Percentiles rank a stretch among this genome's conserved stretches.
Conservation (phyloP, 495 filamentous ascomycete genomes). For the Peziza echinospora region DNA sequence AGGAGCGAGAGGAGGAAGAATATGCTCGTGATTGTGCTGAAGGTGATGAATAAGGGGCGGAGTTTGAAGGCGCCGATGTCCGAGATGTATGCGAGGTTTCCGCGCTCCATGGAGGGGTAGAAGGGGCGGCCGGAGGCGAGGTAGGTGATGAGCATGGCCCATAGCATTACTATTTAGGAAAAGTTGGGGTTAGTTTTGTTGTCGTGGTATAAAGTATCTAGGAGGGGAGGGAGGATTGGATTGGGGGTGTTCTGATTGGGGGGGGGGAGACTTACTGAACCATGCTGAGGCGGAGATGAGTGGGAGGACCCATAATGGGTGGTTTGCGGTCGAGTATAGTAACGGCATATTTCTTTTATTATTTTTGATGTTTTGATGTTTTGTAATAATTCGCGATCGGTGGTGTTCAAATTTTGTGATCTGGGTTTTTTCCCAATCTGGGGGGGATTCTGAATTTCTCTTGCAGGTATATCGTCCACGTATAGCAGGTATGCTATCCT, state of each 20-base stretch:
- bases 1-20: constrained; percentile 67
- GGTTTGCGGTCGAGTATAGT: too few species aligned
- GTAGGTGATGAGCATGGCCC: constrained; percentile 54
- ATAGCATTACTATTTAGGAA: constrained; percentile 32
- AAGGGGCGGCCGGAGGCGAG: constrained; percentile 32
- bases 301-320: constrained; percentile 57
- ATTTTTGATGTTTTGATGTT: too few species aligned
- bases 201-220: too few species aligned
- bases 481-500: too few species aligned
- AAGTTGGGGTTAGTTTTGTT: not conserved
- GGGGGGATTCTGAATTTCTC: too few species aligned
- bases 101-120: constrained; percentile 46
- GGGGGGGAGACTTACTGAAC: constrained; percentile 34
- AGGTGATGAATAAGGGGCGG: constrained; percentile 74
- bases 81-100: constrained; percentile 67
- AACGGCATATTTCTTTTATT: too few species aligned
- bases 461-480: too few species aligned
- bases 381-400: too few species aligned
- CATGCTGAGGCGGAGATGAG: constrained; percentile 59
- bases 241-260: too few species aligned
- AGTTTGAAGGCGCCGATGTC: constrained; percentile 39
- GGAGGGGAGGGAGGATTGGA: not conserved
- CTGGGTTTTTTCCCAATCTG: too few species aligned
- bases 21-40: constrained; percentile 55
- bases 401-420: too few species aligned